A percentile compares a stretch with the other conserved stretches of the same genome.
These are phyloP conservation scores for Capronia epimyces DNA, from an alignment of 2,329 filamentous ascomycete species.

Conservation along the genomic window DNA sequence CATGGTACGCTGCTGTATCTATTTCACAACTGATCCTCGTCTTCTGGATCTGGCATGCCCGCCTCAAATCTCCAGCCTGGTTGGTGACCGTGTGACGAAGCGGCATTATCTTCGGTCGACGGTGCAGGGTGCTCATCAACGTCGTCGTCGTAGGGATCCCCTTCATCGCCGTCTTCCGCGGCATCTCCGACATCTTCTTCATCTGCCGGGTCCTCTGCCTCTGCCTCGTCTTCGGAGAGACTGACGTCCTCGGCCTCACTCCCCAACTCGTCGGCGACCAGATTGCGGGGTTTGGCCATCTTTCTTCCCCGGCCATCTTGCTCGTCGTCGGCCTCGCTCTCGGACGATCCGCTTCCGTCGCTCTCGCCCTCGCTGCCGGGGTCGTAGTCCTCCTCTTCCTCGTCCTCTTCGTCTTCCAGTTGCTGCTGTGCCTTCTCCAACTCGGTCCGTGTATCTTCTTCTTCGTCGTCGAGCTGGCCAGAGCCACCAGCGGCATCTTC, in stretches of 20 bases:
- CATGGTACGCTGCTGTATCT: not conserved
- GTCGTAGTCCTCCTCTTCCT: conserved; percentile 49
- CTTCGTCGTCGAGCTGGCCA: too few species aligned
- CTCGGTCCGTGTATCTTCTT: conserved; percentile 51
- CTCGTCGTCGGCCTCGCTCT: conserved; percentile 43
- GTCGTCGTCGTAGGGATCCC: conserved; percentile 1
- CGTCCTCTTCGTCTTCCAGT: conserved; percentile 40
- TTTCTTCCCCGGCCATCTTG: conserved; percentile 30
- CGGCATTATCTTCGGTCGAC: not conserved
- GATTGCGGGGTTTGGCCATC: conserved; percentile 34
- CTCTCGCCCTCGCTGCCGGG: conserved; percentile 47
- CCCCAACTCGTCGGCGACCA: conserved; percentile 41
- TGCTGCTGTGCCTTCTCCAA: conserved; percentile 54
- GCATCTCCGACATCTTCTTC: conserved; percentile 18
- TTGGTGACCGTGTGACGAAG: not conserved
- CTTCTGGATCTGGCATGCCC: conserved; percentile 20
- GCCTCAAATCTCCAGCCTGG: conserved; percentile 6
- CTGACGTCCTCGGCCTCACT: conserved; percentile 42
- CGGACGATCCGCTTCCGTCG: conserved; percentile 43
- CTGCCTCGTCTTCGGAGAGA: conserved; percentile 26
- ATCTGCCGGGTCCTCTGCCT: conserved; percentile 16
- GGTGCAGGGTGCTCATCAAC: not conserved
- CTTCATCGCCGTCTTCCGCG: conserved; percentile 6
- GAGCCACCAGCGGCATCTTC: not conserved
- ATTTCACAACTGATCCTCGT: conserved; percentile 19